Base-by-base conservation (phyloP, 805 yeast genomes). In the Candida argentea region DNA sequence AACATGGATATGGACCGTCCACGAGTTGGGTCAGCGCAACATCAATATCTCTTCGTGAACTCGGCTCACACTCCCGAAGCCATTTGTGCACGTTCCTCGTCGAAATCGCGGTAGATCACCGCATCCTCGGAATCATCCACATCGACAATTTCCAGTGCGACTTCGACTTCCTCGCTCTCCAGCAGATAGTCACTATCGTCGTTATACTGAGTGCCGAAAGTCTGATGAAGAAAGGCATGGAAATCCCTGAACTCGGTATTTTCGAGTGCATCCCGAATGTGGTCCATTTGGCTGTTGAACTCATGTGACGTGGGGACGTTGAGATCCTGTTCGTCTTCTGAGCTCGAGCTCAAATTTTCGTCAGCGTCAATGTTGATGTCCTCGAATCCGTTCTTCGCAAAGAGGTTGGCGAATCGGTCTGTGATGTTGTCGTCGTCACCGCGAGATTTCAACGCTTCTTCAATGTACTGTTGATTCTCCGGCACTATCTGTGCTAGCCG, bases 1-100 rank as follows among this genome's bases (percentile, higher is more conserved):
- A 25, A 74, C 79, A 20, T 83, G 93, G 87, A 72, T 75, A 9
- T 82, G 93, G 93, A 77, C 89, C 0, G 67, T 72, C 2, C 67
- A 62, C 24, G 68, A 77, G 44, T 47, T 82, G 28, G 57, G 67
- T 25, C 65, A 70, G 34, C 60, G 82, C 18, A 48, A 56, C 14
- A 49, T 58, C 22, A 38, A 42, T 19, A 44, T 58, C 16, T 46
- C 54, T 14, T 18, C 20, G 7, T 18, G 20, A 18, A 10, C 20
- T 24, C 20, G 20, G 20, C 20, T 18, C 10, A 18, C 20, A 18
- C 26, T 14, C 19, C 33, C 20, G 20, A 16, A 14, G 24, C n/a
- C 10, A 17, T 20, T 13, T 22, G 23, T 9, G 16, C 28, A 16
- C 14, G 22, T 8, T 30, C 33, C 12, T 33, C 37, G 14, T 30